phyloP scores from a whole-genome alignment of 352 stramenopile species.

The Globisporangium solare region DNA sequence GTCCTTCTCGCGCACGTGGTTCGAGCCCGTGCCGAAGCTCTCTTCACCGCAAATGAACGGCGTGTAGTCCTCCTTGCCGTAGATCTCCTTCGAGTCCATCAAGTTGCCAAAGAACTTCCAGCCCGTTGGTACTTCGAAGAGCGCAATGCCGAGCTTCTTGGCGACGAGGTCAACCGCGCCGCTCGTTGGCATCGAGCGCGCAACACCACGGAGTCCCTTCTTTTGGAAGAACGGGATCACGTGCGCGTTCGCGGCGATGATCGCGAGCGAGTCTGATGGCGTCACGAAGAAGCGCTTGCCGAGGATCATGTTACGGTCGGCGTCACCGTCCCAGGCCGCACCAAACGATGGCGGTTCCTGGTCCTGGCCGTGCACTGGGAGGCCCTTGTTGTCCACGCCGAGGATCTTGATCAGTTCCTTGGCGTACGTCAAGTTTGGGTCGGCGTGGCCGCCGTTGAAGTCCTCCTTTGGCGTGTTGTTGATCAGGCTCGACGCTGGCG shows the following conservation, averaged over 20 bases:
- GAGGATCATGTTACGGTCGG: conserved; percentile 99
- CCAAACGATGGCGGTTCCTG: conserved; percentile 84
- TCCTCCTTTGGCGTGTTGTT: conserved; percentile 96
- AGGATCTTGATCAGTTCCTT: conserved; percentile 95
- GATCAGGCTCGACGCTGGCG: conserved; percentile 73
- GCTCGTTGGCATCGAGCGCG: conserved; percentile 98
- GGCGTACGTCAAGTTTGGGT: conserved; percentile 99
- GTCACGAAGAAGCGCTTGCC: conserved; percentile 98
- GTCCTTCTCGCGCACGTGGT: conserved; percentile 99
- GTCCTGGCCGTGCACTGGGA: conserved; percentile 73
- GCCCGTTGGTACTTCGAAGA: conserved; percentile 98
- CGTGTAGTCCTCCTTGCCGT: conserved; percentile 95
- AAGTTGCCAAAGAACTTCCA: conserved; percentile 99
- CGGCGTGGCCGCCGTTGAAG: conserved; percentile 95
- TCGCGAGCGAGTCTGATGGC: conserved; percentile 97
- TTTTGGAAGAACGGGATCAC: conserved; percentile 96
- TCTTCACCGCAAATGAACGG: conserved; percentile 99
- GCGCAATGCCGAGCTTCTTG: conserved; percentile 91
- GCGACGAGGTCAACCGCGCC: conserved; percentile 97
- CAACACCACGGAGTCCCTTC: conserved; percentile 91
- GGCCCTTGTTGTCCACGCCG: conserved; percentile 88
- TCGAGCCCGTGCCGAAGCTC: conserved; percentile 97
- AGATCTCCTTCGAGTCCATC: conserved; percentile 97
- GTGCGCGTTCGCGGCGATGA: conserved; percentile 97
- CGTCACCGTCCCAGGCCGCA: conserved; percentile 97